Conservation (phyloP, 148 eudicot species). For the Euryodendron excelsum region DNA sequence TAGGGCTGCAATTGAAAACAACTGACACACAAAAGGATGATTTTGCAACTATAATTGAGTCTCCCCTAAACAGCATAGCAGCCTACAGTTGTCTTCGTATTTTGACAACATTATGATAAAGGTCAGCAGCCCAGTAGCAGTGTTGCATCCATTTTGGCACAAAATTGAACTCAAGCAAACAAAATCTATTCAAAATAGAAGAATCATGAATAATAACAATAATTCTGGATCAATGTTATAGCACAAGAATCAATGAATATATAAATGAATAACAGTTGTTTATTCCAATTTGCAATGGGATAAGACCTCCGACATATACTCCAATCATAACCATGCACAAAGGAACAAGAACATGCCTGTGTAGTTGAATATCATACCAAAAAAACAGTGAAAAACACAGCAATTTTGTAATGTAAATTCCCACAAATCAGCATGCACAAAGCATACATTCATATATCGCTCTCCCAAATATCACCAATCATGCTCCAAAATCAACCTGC, state of each 20-base stretch:
- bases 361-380: background rate
- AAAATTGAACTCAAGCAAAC: too few relatives aligned
- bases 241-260: background rate
- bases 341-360: background rate
- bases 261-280: background rate
- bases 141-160: background rate
- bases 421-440: background rate
- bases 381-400: background rate
- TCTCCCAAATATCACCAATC: background rate
- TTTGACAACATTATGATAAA: background rate
- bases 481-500: background rate
- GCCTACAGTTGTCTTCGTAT: background rate
- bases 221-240: background rate
- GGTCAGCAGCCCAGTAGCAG: background rate
- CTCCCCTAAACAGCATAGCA: background rate
- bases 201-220: background rate
- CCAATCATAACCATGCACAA: background rate
- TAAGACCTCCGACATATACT: background rate
- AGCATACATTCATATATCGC: background rate
- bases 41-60: too few relatives aligned
- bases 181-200: background rate
- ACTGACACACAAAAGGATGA: background rate
- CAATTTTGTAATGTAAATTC: background rate
- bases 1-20: too few relatives aligned
- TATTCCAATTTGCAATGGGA: background rate